Evolutionary conservation across 371 early-diverging fungal genomes (phyloP).

Genomic region (Lichtheimia corymbifera): DNA sequence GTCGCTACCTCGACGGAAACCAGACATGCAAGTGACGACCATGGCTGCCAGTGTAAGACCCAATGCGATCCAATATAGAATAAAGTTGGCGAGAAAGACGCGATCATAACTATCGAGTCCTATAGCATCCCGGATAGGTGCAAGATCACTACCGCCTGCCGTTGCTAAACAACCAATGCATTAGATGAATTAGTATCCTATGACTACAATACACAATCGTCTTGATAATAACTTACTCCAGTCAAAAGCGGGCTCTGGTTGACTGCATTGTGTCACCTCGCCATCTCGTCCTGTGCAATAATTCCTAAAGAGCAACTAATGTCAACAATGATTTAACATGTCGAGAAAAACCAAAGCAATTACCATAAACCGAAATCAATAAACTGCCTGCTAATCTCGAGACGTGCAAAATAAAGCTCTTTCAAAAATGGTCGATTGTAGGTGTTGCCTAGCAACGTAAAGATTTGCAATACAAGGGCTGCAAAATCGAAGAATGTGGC

Average conservation of each 20-base stretch:
- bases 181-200: no score
- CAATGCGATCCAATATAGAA: constrained; percentile 33
- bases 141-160: no score
- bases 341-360: neutral
- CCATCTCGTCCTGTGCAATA: constrained; percentile 34
- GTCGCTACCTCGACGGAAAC: constrained; percentile 25
- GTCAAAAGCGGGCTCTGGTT: constrained; percentile 38
- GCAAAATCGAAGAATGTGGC: constrained; percentile 50
- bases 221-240: constrained; percentile 30
- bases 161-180: no score
- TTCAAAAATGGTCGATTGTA: constrained; percentile 40
- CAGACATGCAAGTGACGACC: constrained; percentile 21
- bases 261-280: constrained; percentile 25
- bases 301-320: constrained; percentile 22
- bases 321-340: neutral
- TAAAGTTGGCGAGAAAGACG: constrained; percentile 32
- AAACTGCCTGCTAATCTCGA: constrained; percentile 19
- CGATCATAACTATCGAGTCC: constrained; percentile 13
- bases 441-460: constrained; percentile 44
- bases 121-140: neutral
- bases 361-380: constrained; percentile 45
- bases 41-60: constrained; percentile 30
- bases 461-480: constrained; percentile 45
- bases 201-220: no score
- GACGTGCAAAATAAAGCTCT: constrained; percentile 39